Conservation (phyloP, 2,329 filamentous ascomycete genomes). For the Aureobasidium sp. region DNA sequence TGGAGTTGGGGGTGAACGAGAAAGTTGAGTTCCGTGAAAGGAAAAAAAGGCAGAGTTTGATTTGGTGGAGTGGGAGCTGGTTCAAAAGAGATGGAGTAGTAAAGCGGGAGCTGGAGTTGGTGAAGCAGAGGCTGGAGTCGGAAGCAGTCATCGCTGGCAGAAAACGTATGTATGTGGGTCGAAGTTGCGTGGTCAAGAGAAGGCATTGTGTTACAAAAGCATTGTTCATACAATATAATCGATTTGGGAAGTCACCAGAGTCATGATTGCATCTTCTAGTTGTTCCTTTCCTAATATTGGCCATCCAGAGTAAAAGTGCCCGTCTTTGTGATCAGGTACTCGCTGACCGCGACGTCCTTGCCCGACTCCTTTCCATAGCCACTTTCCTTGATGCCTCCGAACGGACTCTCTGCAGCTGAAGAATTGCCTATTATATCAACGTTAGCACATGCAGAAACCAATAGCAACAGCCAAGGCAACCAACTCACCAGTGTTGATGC, state of each 20-base stretch:
- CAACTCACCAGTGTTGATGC: conserved; percentile 48
- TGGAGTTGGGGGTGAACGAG: neutral
- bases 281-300: conserved; percentile 35
- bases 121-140: too few species aligned
- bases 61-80: too few species aligned
- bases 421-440: conserved; percentile 40
- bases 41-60: too few species aligned
- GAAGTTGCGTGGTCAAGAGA: too few species aligned
- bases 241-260: neutral
- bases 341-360: conserved; percentile 56
- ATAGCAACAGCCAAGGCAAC: too few species aligned
- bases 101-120: too few species aligned
- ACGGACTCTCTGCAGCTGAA: conserved; percentile 59
- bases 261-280: too few species aligned
- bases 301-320: conserved; percentile 54
- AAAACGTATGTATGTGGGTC: too few species aligned
- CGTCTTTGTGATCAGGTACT: conserved; percentile 53
- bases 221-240: neutral
- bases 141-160: too few species aligned
- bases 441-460: conserved; percentile 18
- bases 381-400: conserved; percentile 60
- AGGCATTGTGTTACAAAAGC: too few species aligned
- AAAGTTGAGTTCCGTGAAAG: too few species aligned
- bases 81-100: too few species aligned
- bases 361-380: conserved; percentile 61